Base-by-base conservation (phyloP, 352 stramenopile genomes). In the Globisporangium perplexum region DNA sequence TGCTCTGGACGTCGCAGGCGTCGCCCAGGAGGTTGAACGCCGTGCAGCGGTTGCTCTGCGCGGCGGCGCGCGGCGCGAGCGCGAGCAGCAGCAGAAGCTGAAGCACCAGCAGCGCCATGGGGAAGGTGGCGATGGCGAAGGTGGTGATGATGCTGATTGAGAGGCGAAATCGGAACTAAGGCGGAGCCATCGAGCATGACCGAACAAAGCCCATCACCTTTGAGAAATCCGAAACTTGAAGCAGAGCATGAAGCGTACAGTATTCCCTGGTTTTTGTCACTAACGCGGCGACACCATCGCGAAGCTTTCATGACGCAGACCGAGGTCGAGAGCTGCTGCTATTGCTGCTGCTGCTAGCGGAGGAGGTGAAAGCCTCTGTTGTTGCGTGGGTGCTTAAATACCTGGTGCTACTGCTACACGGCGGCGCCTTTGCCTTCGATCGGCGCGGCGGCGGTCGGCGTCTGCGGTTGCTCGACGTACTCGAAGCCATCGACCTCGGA, bases 1-100 rank as follows among this genome's bases (percentile, higher is more conserved):
- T 70, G 20, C 47, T 30, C n/a, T 64, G 62, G 30, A 77, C 59
- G 41, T 83, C 62, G 60, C 75, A 86, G 11, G 58, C 20, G 50
- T 80, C 55, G 39, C 56, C 62, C 12, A 63, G 48, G 41, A 28
- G 56, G 50, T 71, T 77, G 56, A 72, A 57, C 6, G 44, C 46
- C 30, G 54, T 52, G 58, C 74, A 86, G 10, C 50, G 49, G 31
- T 46, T 60, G n/a, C 35, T 31, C n/a, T 59, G 31, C 28, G 11
- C 8, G 47, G 8, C 22, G 30, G 22, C 44, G 24, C 8, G 38
- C 22, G 43, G 30, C 12, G 15, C 15, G 7, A 20, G 15, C 0
- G 18, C 20, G 1, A 58, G 17, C 22, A 47, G 17, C 1, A 20
- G 23, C 4, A 4, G 26, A 30, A 2, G 26, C 3, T 5, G 26